Evolutionary conservation across 1,284 basidiomycete genomes (phyloP).

Genomic region (Farysia itapuensis): DNA sequence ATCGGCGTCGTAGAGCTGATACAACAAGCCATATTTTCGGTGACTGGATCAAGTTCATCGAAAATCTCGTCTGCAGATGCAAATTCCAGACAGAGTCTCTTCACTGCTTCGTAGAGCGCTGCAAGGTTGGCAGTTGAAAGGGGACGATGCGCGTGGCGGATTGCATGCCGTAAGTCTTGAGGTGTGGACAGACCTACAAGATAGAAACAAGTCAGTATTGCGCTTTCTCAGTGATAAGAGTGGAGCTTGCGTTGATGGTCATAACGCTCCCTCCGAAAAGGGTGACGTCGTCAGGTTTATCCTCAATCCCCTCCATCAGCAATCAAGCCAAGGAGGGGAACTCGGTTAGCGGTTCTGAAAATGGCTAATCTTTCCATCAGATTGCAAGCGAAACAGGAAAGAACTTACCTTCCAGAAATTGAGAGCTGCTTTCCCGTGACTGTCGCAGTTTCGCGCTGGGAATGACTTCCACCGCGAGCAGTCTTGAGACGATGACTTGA

Average conservation of each 20-base stretch:
- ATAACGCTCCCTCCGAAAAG: slow-evolving; percentile 19
- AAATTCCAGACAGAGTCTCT: not conserved
- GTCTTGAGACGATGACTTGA: slow-evolving; percentile 4
- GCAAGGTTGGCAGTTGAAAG: slow-evolving; percentile 3
- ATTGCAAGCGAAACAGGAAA: slow-evolving; percentile 4
- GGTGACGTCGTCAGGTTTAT: slow-evolving; percentile 35
- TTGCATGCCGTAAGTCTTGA: not conserved
- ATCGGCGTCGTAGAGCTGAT: not conserved
- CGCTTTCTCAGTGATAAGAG: too few species aligned
- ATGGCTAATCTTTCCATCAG: slow-evolving; percentile 30
- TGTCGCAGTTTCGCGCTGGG: not conserved
- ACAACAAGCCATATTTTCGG: slow-evolving; percentile 13
- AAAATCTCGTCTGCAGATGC: slow-evolving; percentile 9
- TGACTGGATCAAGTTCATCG: slow-evolving; percentile 17
- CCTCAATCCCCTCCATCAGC: slow-evolving; percentile 28
- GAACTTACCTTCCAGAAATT: not conserved
- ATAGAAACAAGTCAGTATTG: too few species aligned
- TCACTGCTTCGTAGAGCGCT: not conserved
- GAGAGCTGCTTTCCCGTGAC: not conserved
- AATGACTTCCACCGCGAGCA: slow-evolving; percentile 4
- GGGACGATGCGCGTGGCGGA: slow-evolving; percentile 8
- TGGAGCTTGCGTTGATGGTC: slow-evolving; percentile 14
- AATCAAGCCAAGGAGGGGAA: slow-evolving; percentile 26
- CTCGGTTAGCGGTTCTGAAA: slow-evolving; percentile 45
- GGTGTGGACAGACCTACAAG: not conserved